Evolutionary conservation across 2,329 filamentous ascomycete genomes (phyloP).

Genomic region (Nannizziopsis barbatae): DNA sequence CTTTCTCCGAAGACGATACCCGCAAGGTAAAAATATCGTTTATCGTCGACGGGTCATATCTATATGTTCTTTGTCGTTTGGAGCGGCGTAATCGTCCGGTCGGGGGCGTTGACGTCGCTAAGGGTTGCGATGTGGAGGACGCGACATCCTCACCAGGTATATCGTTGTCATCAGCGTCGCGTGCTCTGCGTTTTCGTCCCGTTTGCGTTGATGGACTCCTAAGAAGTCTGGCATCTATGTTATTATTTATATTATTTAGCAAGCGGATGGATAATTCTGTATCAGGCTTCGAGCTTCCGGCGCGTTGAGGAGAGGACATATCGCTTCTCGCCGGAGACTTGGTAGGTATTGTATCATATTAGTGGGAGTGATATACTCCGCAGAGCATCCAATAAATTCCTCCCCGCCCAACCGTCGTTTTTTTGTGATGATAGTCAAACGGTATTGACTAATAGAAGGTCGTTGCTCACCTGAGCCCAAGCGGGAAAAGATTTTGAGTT

Average conservation of each 20-base stretch:
- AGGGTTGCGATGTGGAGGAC: background rate
- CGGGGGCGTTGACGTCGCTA: background rate
- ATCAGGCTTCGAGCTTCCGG: background rate
- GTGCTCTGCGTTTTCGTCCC: background rate
- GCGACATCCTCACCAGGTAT: background rate
- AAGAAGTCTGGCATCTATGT: background rate
- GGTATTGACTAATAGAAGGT: background rate
- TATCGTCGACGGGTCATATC: background rate
- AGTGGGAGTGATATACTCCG: background rate
- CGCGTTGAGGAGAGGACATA: background rate
- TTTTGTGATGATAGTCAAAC: background rate
- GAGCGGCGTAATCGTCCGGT: background rate
- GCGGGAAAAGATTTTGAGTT: background rate
- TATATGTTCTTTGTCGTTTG: background rate
- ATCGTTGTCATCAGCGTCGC: background rate
- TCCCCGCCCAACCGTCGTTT: too few relatives aligned
- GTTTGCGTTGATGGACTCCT: background rate
- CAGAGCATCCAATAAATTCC: background rate
- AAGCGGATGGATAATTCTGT: slow-evolving; percentile 4
- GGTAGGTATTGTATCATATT: background rate
- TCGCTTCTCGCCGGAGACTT: background rate
- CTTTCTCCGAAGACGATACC: background rate
- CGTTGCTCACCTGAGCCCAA: too few relatives aligned
- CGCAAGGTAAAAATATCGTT: background rate
- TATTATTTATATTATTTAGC: slow-evolving; percentile 3